phyloP scores from a whole-genome alignment of 1,139 yeast species.

The Kurtzmaniella natalensis region DNA sequence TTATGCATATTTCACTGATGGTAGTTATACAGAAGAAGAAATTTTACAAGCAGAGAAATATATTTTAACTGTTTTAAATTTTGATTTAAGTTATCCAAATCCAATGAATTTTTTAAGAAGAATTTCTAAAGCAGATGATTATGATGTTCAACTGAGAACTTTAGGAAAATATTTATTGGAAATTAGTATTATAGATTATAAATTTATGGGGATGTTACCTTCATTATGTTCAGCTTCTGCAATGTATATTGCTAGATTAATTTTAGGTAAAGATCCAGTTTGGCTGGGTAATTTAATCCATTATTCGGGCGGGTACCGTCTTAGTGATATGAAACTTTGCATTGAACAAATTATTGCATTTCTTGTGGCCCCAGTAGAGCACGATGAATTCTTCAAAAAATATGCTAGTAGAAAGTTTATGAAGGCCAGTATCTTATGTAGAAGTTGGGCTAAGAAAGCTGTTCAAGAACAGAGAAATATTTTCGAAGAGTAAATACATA shows the following conservation, averaged over 20 bases:
- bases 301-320: constrained; percentile 88
- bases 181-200: constrained; percentile 74
- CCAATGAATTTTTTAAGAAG: constrained; percentile 93
- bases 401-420: constrained; percentile 87
- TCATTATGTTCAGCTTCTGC: constrained; percentile 88
- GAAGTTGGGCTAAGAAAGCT: constrained; percentile 83
- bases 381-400: constrained; percentile 91
- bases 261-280: constrained; percentile 64
- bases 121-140: constrained; percentile 92
- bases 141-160: constrained; percentile 88
- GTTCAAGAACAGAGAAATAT: constrained; percentile 32
- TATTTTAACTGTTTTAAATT: constrained; percentile 69
- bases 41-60: constrained; percentile 84
- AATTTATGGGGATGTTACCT: constrained; percentile 74
- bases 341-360: constrained; percentile 74
- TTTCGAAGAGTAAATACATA: constrained; percentile 15
- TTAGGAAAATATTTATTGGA: constrained; percentile 87
- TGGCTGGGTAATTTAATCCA: constrained; percentile 85
- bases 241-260: constrained; percentile 81
- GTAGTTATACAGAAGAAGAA: constrained; percentile 79
- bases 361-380: constrained; percentile 77
- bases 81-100: constrained; percentile 83
- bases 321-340: constrained; percentile 65
- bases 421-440: constrained; percentile 84
- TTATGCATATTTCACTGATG: constrained; percentile 86